A percentile compares a stretch with the other conserved stretches of the same genome.
phyloP scores from a whole-genome alignment of 495 filamentous ascomycete species.

The Glutinoglossum americanum region DNA sequence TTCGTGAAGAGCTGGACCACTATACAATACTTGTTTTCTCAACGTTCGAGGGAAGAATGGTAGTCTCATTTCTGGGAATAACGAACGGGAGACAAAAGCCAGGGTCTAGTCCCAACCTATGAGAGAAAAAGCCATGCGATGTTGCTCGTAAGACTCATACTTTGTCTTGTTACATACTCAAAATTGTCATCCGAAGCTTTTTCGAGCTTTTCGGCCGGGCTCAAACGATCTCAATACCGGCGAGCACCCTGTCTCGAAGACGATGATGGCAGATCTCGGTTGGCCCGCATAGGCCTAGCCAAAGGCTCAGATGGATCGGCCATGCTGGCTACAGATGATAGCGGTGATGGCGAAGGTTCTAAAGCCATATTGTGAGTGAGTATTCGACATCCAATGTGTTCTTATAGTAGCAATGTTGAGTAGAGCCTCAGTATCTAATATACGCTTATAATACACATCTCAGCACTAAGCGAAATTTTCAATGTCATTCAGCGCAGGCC shows the following conservation, averaged over 20 bases:
- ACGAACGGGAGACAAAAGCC: too few relatives aligned
- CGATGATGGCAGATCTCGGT: not conserved
- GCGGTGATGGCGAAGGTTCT: not conserved
- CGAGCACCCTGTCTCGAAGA: not conserved
- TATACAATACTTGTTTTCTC: too few relatives aligned
- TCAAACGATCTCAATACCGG: not conserved
- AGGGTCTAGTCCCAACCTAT: too few relatives aligned
- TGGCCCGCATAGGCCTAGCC: not conserved
- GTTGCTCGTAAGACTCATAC: too few relatives aligned
- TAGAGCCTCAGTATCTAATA: not conserved
- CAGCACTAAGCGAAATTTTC: not conserved
- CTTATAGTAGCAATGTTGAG: not conserved
- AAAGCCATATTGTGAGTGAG: not conserved
- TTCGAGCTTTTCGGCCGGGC: too few relatives aligned
- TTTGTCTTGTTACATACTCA: too few relatives aligned
- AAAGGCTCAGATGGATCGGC: not conserved
- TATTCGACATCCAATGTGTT: not conserved
- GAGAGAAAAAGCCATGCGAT: too few relatives aligned
- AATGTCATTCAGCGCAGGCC: too few relatives aligned
- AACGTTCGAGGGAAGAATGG: too few relatives aligned
- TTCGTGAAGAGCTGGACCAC: too few relatives aligned
- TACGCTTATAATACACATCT: not conserved
- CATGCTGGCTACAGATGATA: not conserved
- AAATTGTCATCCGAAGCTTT: too few relatives aligned
- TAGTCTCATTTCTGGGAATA: too few relatives aligned